phyloP scores from a whole-genome alignment of 2,329 filamentous ascomycete genomes.

The Xenoacremonium recifei region DNA sequence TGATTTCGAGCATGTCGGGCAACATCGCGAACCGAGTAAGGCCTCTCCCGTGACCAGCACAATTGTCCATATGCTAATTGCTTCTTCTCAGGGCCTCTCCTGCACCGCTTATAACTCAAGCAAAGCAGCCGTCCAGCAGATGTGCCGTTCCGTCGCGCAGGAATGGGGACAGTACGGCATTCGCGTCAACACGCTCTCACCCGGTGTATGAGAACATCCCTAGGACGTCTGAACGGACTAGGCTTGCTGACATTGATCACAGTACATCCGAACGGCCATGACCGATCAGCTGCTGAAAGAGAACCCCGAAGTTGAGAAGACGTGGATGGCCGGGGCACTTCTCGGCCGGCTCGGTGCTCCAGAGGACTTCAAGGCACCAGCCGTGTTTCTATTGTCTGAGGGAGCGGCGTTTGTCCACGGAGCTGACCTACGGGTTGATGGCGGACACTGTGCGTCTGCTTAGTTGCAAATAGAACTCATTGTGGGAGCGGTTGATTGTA shows the following conservation, averaged over 20 bases:
- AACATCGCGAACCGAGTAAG: constrained; percentile 50
- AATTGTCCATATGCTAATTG: background rate
- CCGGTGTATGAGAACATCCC: constrained; percentile 42
- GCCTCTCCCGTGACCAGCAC: background rate
- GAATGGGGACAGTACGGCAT: constrained; percentile 64
- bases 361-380: constrained; percentile 57
- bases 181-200: constrained; percentile 64
- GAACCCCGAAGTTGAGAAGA: constrained; percentile 49
- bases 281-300: constrained; percentile 42
- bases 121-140: constrained; percentile 60
- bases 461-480: no score
- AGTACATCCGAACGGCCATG: constrained; percentile 49
- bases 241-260: background rate
- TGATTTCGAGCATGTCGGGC: constrained; percentile 50
- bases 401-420: constrained; percentile 60
- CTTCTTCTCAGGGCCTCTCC: constrained; percentile 49
- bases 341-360: constrained; percentile 52
- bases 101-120: constrained; percentile 63
- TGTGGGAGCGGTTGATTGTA: no score
- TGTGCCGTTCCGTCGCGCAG: constrained; percentile 57
- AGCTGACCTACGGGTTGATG: constrained; percentile 55
- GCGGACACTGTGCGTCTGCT: constrained; percentile 48
- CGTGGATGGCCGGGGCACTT: constrained; percentile 53
- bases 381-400: constrained; percentile 55
- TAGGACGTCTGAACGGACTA: background rate